Evolutionary conservation across 164 flowering plant genomes (phyloP).

Genomic region (Chimonanthus praecox): DNA sequence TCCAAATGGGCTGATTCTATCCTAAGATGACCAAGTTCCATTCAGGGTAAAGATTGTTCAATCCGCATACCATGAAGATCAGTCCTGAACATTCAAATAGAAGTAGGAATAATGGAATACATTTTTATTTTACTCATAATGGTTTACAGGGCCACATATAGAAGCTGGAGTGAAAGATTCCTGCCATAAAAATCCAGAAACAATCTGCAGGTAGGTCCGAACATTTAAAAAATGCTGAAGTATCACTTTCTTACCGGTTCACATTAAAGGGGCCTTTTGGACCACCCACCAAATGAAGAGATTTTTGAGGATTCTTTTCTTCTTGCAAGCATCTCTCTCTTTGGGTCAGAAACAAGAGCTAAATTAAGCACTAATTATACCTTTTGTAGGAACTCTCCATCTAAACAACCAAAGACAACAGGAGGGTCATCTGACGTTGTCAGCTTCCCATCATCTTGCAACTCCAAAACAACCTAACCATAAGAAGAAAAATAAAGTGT

Average conservation of each 20-base stretch:
- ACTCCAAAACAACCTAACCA: conserved; percentile 72
- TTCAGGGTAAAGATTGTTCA: not conserved
- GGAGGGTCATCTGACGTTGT: conserved; percentile 92
- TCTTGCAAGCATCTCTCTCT: too few relatives aligned
- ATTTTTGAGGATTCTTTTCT: too few relatives aligned
- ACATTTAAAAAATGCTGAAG: too few relatives aligned
- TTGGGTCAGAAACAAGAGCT: too few relatives aligned
- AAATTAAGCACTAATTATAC: conserved; percentile 21
- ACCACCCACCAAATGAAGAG: too few relatives aligned
- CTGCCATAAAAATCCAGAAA: not conserved
- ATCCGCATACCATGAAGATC: not conserved
- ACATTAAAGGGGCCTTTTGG: too few relatives aligned
- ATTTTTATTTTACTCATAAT: not conserved
- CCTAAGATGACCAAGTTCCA: not conserved
- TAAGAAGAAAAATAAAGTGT: not conserved
- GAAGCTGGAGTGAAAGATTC: not conserved
- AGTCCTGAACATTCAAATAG: not conserved
- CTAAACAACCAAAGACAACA: conserved; percentile 67
- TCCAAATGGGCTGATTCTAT: not conserved
- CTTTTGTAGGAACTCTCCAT: conserved; percentile 51
- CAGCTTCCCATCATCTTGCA: conserved; percentile 68
- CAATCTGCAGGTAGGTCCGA: too few relatives aligned
- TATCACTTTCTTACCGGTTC: too few relatives aligned
- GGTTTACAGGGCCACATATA: not conserved
- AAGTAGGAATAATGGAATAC: not conserved